A percentile compares a stretch with the other conserved stretches of the same genome.
These are phyloP conservation scores for Chenopodium berlandieri DNA, from an alignment of 148 eudicot genomes.

Conservation along the genomic window DNA sequence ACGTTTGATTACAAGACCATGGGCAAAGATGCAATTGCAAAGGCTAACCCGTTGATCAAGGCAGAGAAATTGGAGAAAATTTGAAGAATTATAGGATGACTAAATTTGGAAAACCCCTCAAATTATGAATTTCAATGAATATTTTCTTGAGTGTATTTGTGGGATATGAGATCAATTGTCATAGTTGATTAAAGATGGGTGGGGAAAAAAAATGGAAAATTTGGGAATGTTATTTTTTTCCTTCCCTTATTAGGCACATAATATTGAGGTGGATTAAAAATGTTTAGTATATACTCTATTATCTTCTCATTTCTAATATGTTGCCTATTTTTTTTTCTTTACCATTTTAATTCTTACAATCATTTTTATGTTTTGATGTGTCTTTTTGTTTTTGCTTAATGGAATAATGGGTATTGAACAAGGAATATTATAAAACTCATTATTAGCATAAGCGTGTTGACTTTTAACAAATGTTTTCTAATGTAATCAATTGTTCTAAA, in stretches of 20 bases:
- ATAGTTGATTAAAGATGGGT: not conserved
- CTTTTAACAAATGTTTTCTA: not conserved
- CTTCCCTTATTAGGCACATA: slow-evolving; percentile 1
- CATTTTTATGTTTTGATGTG: not conserved
- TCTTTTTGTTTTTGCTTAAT: not conserved
- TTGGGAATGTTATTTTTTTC: slow-evolving; percentile 8
- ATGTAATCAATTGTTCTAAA: not conserved
- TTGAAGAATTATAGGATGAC: not conserved
- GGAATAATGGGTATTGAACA: no score
- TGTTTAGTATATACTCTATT: not conserved
- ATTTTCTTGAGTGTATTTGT: slow-evolving; percentile 12
- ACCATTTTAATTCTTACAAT: not conserved
- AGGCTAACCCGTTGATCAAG: slow-evolving; percentile 59
- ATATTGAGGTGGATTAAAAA: slow-evolving; percentile 5
- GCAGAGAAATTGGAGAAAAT: slow-evolving; percentile 54
- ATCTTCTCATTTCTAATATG: not conserved
- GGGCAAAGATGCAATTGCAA: slow-evolving; percentile 61
- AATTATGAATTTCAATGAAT: not conserved
- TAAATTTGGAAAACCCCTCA: not conserved
- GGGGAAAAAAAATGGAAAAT: not conserved
- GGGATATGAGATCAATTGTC: slow-evolving; percentile 1
- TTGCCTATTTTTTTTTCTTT: not conserved
- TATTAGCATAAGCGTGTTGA: not conserved
- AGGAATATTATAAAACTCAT: no score
- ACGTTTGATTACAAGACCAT: slow-evolving; percentile 52